Evolutionary conservation across 1,284 basidiomycete species (phyloP).

Genomic region (Anthracocystis walkeri): DNA sequence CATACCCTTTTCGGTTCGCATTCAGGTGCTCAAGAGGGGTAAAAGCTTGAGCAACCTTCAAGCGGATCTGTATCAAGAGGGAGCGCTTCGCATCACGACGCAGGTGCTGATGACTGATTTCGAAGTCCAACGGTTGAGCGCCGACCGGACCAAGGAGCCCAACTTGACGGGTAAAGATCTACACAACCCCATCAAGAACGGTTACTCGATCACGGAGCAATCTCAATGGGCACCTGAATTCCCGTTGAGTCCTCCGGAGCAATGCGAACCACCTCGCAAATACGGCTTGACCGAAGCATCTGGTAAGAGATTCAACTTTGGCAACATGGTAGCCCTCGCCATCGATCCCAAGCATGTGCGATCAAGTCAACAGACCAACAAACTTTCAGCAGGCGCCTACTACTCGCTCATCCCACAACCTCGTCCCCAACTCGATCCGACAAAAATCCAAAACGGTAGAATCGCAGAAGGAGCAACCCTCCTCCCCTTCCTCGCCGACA

Average conservation of each 20-base stretch:
- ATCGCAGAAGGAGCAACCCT: constrained; percentile 12
- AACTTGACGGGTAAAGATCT: not conserved
- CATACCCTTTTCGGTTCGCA: constrained; percentile 14
- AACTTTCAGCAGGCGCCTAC: constrained; percentile 23
- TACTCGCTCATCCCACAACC: constrained; percentile 19
- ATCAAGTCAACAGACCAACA: not conserved
- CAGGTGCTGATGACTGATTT: constrained; percentile 50
- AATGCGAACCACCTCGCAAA: constrained; percentile 2
- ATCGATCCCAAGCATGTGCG: constrained; percentile 21
- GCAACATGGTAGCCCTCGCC: constrained; percentile 23
- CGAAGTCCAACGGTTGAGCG: constrained; percentile 9
- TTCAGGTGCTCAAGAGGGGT: constrained; percentile 36
- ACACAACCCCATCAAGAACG: constrained; percentile 28
- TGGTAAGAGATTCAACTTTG: constrained; percentile 35
- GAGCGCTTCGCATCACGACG: constrained; percentile 23
- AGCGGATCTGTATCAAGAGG: constrained; percentile 42
- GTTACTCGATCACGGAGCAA: constrained; percentile 24
- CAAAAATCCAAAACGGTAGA: constrained; percentile 1
- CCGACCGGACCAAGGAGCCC: constrained; percentile 7
- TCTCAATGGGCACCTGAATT: constrained; percentile 32
- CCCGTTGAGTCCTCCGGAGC: constrained; percentile 17
- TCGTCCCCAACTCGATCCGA: not conserved
- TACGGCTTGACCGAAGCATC: constrained; percentile 12
- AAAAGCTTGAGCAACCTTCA: constrained; percentile 45
- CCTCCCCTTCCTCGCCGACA: constrained; percentile 49